Evolutionary conservation across 2,329 filamentous ascomycete genomes (phyloP).

Genomic region (Claviceps capensis): DNA sequence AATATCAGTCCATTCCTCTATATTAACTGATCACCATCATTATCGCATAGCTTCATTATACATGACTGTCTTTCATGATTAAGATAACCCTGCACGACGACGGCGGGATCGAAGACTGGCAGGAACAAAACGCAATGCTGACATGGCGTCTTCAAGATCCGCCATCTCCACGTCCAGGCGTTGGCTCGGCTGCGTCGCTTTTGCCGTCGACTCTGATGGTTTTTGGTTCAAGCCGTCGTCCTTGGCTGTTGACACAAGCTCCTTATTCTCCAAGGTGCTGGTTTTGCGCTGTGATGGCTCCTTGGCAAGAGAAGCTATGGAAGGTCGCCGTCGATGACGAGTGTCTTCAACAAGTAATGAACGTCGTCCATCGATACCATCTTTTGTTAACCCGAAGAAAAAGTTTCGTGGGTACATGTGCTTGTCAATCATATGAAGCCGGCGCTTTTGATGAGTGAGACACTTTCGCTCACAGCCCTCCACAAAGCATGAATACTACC

Average conservation of each 20-base stretch:
- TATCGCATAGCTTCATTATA: conserved; percentile 10
- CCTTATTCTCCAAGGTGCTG: conserved; percentile 18
- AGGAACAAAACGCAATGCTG: conserved; percentile 57
- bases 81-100: conserved; percentile 39
- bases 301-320: conserved; percentile 22
- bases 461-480: conserved; percentile 79
- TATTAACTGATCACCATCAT: conserved; percentile 17
- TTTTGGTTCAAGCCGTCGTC: conserved; percentile 9
- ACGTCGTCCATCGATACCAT: conserved; percentile 73
- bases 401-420: conserved; percentile 83
- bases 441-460: conserved; percentile 67
- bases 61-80: conserved; percentile 19
- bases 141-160: conserved; percentile 53
- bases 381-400: conserved; percentile 75
- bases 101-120: conserved; percentile 52
- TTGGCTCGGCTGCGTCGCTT: conserved; percentile 9
- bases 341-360: conserved; percentile 58
- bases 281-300: conserved; percentile 17
- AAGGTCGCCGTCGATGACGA: conserved; percentile 34
- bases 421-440: conserved; percentile 85
- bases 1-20: conserved; percentile 14
- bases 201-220: conserved; percentile 8
- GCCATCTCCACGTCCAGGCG: conserved; percentile 42
- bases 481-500: conserved; percentile 75
- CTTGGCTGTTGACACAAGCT: neutral